Conservation (phyloP, 2,329 filamentous ascomycete species). For the Ophiostoma himal-ulmi region DNA sequence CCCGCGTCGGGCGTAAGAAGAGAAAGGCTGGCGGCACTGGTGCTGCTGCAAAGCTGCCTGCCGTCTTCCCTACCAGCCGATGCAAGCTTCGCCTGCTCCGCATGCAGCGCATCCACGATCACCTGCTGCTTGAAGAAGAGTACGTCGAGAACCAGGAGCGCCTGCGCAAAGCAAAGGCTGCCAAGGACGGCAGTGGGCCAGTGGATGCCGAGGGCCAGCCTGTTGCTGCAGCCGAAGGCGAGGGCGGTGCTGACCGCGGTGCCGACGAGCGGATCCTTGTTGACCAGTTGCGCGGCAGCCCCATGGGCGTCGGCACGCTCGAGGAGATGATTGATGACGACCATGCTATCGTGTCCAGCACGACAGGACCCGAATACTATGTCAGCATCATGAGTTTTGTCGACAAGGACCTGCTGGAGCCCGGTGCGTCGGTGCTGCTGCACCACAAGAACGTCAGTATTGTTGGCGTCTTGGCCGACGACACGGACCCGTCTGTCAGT, state of each 20-base stretch:
- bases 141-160: conserved; percentile 99
- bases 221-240: conserved; percentile 34
- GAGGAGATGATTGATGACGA: conserved; percentile 99
- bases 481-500: conserved; percentile 88
- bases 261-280: conserved; percentile 92
- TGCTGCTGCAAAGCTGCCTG: conserved; percentile 88
- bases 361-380: conserved; percentile 96
- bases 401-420: conserved; percentile 95
- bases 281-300: conserved; percentile 96
- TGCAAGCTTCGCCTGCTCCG: conserved; percentile 95
- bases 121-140: conserved; percentile 92
- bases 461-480: conserved; percentile 92
- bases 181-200: conserved; percentile 61
- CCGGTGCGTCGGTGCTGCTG: conserved; percentile 87
- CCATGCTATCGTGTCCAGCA: conserved; percentile 96
- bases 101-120: conserved; percentile 98
- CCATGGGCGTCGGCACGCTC: conserved; percentile 95
- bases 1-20: conserved; percentile 96
- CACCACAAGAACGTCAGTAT: conserved; percentile 98
- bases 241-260: conserved; percentile 59
- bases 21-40: conserved; percentile 90
- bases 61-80: conserved; percentile 89
- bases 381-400: conserved; percentile 99
- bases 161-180: conserved; percentile 82
- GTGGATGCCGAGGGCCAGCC: conserved; percentile 63